Evolutionary conservation across 768 basidiomycete species (phyloP), one percentile per base, ranked within the genome.

Genomic region (Podaxis sp.): DNA sequence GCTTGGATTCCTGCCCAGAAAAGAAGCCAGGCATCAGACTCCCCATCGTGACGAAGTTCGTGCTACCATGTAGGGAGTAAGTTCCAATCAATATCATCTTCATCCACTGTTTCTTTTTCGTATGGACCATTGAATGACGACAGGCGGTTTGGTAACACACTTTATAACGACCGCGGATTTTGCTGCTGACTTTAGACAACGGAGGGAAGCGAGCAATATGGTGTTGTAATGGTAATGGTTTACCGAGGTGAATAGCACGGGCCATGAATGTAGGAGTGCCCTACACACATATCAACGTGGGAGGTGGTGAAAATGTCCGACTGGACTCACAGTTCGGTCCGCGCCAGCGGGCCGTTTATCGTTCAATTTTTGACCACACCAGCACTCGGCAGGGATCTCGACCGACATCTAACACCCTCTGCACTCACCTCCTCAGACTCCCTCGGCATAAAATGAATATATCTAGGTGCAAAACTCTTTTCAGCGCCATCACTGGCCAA

Each of bases 231-330:
- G 38, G 43, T 15, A 40, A 19, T 46, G 59, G 49, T 7, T 19
- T 19, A 22, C 59, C 55, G 17, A 15, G 36, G 5, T 47, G 56
- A 54, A 65, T 50, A 57, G 59, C 60, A 7, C 50, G 47, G 33
- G 64, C 64, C 47, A 61, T 61, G 24, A 61, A 65, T 53, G 46
- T 37, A 0, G 59, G 22, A 11, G 64, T 65, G 12, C 64, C 55
- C 64, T 65, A 27, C 8, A 2, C 36, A 22, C 38, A 11, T 40
- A 40, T 40, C 38, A 40, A 19, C 3, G 8, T 13, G 41, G 2
- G 55, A 41, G 1, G 11, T 24, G 24, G 25, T 27, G 24, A 51
- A 17, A 47, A 12, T 29, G 12, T 15, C 27, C 52, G 5, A 50
- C 27, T 46, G 8, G 17, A 61, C 64, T 36, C 22, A 64, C 64